Base-by-base conservation (phyloP, 2,329 filamentous ascomycete species). In the Davidsoniella virescens region DNA sequence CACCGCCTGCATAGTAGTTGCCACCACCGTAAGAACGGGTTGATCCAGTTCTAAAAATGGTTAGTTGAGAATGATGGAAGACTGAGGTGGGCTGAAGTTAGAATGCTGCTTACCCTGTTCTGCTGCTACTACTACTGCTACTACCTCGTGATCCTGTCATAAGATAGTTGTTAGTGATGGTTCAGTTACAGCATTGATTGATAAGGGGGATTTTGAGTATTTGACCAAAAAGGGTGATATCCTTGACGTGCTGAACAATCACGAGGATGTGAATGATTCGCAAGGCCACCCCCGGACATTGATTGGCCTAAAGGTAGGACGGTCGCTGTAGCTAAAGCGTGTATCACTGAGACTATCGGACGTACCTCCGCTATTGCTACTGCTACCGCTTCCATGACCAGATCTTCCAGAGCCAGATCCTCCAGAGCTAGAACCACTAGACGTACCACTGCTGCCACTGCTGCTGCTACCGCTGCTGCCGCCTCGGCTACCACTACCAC, bases 1-100 rank as follows among this genome's bases (percentile, higher is more conserved):
- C 72, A 45, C 84, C 84, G 45, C 82, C 82, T 37, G 74, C 73
- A 59, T 87, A 87, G 62, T 72, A 84, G 47, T 60, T 58, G 6
- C 80, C 79, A 37, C 78, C 76, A 42, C 77, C 80, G 58, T 73
- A 86, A 1, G 59, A 54, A 3, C 76, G 77, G 14, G 66, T 57
- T 1, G 72, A 64, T 14, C 82, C 80, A 47, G 71, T 74, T 52
- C 82, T 80, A 5, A 36, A 23, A n/a, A 50, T 39, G 41, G 42
- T 55, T 45, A 52, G 52, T 47, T 38, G 39, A 29, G 50, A 41
- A 5, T 52, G 41, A 36, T 17, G 37, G 17, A 40, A 46, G 45
- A 52, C 38, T 23, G 44, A 48, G 29, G 37, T 49, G 9, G 37
- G 37, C 38, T n/a, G 14, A 29, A 16, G 17, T 36, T n/a, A 43